Percentiles rank a stretch among this genome's conserved stretches.
phyloP scores from a whole-genome alignment of 2,329 filamentous ascomycete genomes.

The Magnaporthales sp. region DNA sequence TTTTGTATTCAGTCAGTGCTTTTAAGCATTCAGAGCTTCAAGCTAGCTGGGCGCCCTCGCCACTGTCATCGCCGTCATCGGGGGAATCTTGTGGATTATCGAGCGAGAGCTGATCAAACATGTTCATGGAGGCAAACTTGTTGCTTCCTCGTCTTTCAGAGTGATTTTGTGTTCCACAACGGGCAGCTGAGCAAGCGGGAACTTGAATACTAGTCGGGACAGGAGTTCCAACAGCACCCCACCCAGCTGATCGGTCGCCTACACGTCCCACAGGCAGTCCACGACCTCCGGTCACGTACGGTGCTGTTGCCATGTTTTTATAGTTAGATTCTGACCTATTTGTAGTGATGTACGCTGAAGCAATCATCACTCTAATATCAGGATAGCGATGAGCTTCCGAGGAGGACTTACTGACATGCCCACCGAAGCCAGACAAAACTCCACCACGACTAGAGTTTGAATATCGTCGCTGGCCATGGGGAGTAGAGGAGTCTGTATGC shows the following conservation, averaged over 20 bases:
- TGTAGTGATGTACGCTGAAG: background rate
- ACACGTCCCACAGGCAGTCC: background rate
- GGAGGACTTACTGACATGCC: slow-evolving; percentile 2
- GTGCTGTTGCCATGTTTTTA: background rate
- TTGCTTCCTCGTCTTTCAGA: background rate
- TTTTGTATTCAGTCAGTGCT: background rate
- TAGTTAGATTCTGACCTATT: background rate
- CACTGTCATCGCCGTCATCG: background rate
- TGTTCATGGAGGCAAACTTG: background rate
- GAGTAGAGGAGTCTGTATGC: background rate
- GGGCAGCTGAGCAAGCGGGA: background rate
- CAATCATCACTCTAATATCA: background rate
- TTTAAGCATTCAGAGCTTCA: background rate
- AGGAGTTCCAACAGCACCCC: slow-evolving; percentile 2
- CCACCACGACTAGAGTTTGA: background rate
- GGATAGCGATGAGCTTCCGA: background rate
- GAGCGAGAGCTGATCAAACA: background rate
- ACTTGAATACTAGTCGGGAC: background rate
- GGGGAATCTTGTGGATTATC: background rate
- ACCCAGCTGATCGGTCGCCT: background rate
- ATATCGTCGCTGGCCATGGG: background rate
- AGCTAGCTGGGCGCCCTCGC: background rate
- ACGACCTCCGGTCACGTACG: background rate
- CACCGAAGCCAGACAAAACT: background rate
- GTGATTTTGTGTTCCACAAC: background rate